These are phyloP conservation scores for Pyrenochaeta sp. DNA, from an alignment of 2,329 filamentous ascomycete genomes.

Conservation along the genomic window DNA sequence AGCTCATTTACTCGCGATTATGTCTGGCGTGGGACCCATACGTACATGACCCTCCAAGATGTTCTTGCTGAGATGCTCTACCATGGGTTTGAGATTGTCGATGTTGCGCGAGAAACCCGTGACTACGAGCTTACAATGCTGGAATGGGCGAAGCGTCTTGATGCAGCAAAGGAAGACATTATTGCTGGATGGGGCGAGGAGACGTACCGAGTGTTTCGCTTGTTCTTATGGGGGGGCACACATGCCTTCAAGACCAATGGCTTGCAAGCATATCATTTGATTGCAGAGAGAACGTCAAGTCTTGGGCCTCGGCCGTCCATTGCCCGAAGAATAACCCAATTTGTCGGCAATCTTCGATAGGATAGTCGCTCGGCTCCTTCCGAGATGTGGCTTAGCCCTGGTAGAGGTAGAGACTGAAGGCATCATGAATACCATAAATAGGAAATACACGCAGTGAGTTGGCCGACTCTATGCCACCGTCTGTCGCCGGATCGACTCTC, in stretches of 20 bases:
- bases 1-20: slow-evolving; percentile 13
- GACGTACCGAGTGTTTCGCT: slow-evolving; percentile 11
- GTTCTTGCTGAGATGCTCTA: slow-evolving; percentile 14
- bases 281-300: slow-evolving; percentile 9
- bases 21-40: slow-evolving; percentile 11
- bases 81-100: slow-evolving; percentile 11
- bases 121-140: slow-evolving; percentile 15
- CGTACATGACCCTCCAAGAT: slow-evolving; percentile 14
- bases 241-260: slow-evolving; percentile 14
- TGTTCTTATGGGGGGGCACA: slow-evolving; percentile 13
- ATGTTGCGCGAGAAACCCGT: slow-evolving; percentile 8
- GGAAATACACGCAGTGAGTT: no score
- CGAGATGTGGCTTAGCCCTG: no score
- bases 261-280: slow-evolving; percentile 12
- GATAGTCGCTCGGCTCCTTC: neutral
- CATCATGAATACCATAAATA: no score
- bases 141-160: slow-evolving; percentile 14
- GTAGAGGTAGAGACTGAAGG: no score
- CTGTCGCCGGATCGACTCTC: no score
- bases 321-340: slow-evolving; percentile 7
- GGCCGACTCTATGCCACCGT: no score
- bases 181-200: slow-evolving; percentile 11
- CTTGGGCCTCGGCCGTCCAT: slow-evolving; percentile 8
- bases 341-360: slow-evolving; percentile 11
- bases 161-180: slow-evolving; percentile 10